Evolutionary conservation across 768 basidiomycete species (phyloP).

Genomic region (Daedaleopsis sinensis): DNA sequence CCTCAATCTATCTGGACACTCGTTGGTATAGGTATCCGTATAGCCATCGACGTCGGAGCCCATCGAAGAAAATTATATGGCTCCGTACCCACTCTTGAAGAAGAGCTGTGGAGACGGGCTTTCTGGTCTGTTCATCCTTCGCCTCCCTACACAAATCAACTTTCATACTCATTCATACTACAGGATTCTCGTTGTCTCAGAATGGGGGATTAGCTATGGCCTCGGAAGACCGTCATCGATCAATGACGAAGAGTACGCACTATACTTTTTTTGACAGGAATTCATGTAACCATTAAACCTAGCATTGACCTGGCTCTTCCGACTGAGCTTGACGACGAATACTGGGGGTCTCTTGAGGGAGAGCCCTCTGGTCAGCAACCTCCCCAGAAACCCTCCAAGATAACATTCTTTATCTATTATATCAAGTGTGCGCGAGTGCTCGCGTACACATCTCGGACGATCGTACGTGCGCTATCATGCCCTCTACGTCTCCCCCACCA

Average conservation of each 20-base stretch:
- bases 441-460: constrained; percentile 61
- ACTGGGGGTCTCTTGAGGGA: constrained; percentile 56
- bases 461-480: constrained; percentile 41
- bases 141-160: not conserved
- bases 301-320: constrained; percentile 67
- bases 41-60: constrained; percentile 57
- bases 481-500: not conserved
- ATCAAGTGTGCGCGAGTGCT: constrained; percentile 67
- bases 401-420: constrained; percentile 55
- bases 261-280: not conserved
- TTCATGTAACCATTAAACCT: not conserved
- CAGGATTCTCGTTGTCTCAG: constrained; percentile 24
- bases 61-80: constrained; percentile 43
- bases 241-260: constrained; percentile 65
- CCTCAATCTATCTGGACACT: constrained; percentile 48
- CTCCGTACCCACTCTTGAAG: constrained; percentile 36
- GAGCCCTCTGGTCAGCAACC: constrained; percentile 65
- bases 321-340: constrained; percentile 70
- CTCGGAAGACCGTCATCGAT: constrained; percentile 70
- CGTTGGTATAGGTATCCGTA: constrained; percentile 38
- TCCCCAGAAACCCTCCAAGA: constrained; percentile 51
- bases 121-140: constrained; percentile 43
- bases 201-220: constrained; percentile 43
- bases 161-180: not conserved
- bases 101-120: constrained; percentile 53